A percentile compares a stretch with the other conserved stretches of the same genome.
Conservation (phyloP, 2,329 filamentous ascomycete genomes). For the Pestalotiopsis sp. region DNA sequence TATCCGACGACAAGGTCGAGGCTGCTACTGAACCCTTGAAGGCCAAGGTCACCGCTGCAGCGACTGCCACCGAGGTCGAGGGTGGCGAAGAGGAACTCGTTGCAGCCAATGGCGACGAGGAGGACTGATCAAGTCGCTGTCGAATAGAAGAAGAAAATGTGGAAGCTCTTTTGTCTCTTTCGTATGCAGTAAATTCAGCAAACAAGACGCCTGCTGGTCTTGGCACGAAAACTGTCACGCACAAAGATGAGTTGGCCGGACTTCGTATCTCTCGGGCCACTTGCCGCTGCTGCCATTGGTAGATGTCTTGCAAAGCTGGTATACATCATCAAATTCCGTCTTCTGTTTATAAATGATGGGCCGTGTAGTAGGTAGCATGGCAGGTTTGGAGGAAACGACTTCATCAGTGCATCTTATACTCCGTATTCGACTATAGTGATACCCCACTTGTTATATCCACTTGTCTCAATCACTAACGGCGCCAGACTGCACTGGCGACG, state of each 20-base stretch:
- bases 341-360: not conserved
- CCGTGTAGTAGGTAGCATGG: not conserved
- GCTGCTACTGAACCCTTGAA: conserved; percentile 25
- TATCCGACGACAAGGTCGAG: conserved; percentile 21
- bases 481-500: not conserved
- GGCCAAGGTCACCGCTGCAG: conserved; percentile 19
- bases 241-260: not conserved
- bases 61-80: conserved; percentile 1
- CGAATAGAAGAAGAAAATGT: not conserved
- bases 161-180: not conserved
- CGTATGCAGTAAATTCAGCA: not conserved
- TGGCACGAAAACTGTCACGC: not conserved
- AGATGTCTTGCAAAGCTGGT: not conserved
- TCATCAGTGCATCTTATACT: not conserved
- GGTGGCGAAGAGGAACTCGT: not conserved
- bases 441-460: conserved; percentile 4
- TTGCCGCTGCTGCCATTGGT: not conserved
- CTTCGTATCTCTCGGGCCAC: not conserved
- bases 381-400: not conserved
- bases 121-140: conserved; percentile 7
- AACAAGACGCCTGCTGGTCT: not conserved
- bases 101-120: conserved; percentile 11
- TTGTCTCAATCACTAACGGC: not conserved
- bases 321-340: not conserved
- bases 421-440: not conserved